phyloP scores from a whole-genome alignment of 192 early-diverging fungal species.

The Mortierella hygrophila region DNA sequence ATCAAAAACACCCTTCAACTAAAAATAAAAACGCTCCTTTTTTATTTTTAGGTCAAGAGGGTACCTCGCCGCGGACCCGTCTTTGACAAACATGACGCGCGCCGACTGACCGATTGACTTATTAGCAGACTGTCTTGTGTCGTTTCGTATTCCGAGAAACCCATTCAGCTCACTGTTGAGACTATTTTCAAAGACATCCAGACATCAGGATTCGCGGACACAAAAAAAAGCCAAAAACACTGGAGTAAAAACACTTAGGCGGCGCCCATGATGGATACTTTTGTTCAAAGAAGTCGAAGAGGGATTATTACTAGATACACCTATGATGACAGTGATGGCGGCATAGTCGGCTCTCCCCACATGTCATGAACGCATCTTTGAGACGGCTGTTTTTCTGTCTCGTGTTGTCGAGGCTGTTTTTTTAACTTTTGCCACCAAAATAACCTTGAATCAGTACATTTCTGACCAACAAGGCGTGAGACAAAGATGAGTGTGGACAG shows the following conservation, averaged over 20 bases:
- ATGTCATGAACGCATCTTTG: neutral
- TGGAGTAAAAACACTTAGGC: neutral
- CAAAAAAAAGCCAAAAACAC: neutral
- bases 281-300: too few relatives aligned
- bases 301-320: too few relatives aligned
- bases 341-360: neutral
- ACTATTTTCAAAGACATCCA: neutral
- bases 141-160: neutral
- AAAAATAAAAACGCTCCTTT: neutral
- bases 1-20: neutral
- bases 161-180: neutral
- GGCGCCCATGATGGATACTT: neutral
- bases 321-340: neutral
- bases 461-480: too few relatives aligned
- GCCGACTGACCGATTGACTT: neutral
- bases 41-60: neutral
- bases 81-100: neutral
- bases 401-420: too few relatives aligned
- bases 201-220: neutral
- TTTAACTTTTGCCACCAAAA: too few relatives aligned
- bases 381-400: too few relatives aligned
- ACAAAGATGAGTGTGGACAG: too few relatives aligned
- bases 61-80: neutral
- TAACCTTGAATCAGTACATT: too few relatives aligned
- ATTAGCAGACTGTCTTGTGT: neutral